Base-by-base conservation (phyloP, 305 asterid genomes). In the Fraxinus ornus region DNA sequence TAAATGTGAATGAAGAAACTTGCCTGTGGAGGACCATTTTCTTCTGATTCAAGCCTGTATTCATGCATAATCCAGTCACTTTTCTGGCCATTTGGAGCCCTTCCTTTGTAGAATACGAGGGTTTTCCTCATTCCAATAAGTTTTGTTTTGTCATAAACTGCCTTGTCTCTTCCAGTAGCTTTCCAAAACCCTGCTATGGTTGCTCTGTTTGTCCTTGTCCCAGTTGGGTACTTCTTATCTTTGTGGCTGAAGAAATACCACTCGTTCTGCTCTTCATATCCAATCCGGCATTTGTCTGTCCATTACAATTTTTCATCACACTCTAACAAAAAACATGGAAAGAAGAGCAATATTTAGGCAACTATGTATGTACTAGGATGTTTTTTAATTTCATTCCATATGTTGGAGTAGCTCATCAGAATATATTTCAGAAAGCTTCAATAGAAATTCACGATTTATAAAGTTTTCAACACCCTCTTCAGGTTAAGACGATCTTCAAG, bases 11-110 rank as follows among this genome's bases (percentile, higher is more conserved):
- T 47, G 1, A 22, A 62, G 37, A 10, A 55, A 80, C 91, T 87
- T 90, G 86, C 97, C 95, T 91, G 97, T 15, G 94, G 92, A 85
- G 91, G 92, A 32, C 82, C 91, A 87, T 91, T 88, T 13, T 90
- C 91, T 26, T 89, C 87, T 28, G 93, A 90, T 77, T 91, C 93
- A 70, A 92, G 95, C 60, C 98, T 88, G 74, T 94, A 94, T 66
- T 94, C 98, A 80, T 93, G 97, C 97, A 93, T 93, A 79, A 93
- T 93, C 97, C 97, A 93, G n/a, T 93, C 97, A 15, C 90, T 80
- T 89, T 92, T 94, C 52, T 88, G 97, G 0, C 98, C 98, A 83
- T 92, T 89, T 0, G 98, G 98, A 17, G 98, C 98, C 79, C 98
- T 84, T 17, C 98, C 98, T 90, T 88, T 91, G 88, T 94, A 94